Evolutionary conservation across 2,329 filamentous ascomycete species (phyloP).

Genomic region (Penicillium rolfsii): DNA sequence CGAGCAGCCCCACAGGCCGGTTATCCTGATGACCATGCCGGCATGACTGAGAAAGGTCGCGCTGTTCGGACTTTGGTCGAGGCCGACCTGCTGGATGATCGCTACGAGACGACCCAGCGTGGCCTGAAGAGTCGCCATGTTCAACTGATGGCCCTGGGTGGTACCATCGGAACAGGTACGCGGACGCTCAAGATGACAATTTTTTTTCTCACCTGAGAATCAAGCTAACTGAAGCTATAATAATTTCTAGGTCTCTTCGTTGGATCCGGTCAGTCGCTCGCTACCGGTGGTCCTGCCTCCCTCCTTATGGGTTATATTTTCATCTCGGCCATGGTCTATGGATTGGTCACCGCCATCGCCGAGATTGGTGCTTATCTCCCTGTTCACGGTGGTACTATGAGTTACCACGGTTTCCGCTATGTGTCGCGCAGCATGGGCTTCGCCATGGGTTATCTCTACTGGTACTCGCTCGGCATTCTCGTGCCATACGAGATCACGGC

Average conservation of each 20-base stretch:
- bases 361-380: constrained; percentile 50
- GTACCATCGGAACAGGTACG: constrained; percentile 57
- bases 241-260: constrained; percentile 52
- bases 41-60: constrained; percentile 21
- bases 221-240: background rate
- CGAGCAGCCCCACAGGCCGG: background rate
- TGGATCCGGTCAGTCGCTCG: constrained; percentile 57
- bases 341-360: constrained; percentile 52
- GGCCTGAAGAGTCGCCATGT: constrained; percentile 49
- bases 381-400: constrained; percentile 50
- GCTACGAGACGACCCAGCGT: constrained; percentile 46
- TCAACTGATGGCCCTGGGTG: constrained; percentile 31
- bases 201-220: too few species aligned
- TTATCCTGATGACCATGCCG: background rate
- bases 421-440: constrained; percentile 49
- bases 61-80: constrained; percentile 35
- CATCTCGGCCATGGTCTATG: constrained; percentile 52
- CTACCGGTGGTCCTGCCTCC: constrained; percentile 56
- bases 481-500: constrained; percentile 66
- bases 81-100: constrained; percentile 45
- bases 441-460: constrained; percentile 51
- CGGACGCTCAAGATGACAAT: background rate
- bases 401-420: constrained; percentile 49
- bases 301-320: constrained; percentile 58
- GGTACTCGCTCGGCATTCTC: constrained; percentile 53